Base-by-base conservation (phyloP, 75 land plant species). In the Pinus taeda region DNA sequence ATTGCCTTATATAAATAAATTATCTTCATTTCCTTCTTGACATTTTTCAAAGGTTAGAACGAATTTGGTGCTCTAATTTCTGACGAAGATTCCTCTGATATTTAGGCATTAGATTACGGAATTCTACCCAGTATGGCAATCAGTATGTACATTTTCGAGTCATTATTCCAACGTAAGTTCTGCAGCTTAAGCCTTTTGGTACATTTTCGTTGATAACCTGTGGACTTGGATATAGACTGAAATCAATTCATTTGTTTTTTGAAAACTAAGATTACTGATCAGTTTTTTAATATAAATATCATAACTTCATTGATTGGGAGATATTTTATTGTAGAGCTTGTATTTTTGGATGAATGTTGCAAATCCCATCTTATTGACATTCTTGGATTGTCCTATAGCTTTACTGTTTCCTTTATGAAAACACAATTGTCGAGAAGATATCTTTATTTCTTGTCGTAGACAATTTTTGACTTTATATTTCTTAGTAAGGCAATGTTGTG, bases 91-190 rank as follows among this genome's bases (percentile, higher is more conserved):
- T 69, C 13, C n/a, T 69, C 55, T 69, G 21, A 30, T 9, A 55
- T 62, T 22, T 89, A 95, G 98, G 99, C 59, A 87, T 96, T 57
- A 94, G 89, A 77, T 57, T 87, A 42, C 83, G 87, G 76, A 86
- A 81, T 60, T 87, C 91, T 24, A 56, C 18, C 26, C 82, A 77
- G 60, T 96, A 85, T 72, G 99, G 99, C 1, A 90, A 96, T 73
- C 97, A 96, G 70, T 92, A 83, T 83, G 93, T 96, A 72, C 97
- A 89, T 75, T 88, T 92, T 81, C 91, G 84, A 77, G 93, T 96
- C 75, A 83, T 69, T 78, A 87, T 92, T 59, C 94, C 94, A 37
- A 76, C 81, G 94, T 92, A 81, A 85, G 95, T 81, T 45, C 33
- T 21, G 14, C 55, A 39, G 45, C 11, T 69, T 69, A 69, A 13